Evolutionary conservation across 1,139 yeast species (phyloP), one percentile per base, ranked within the genome.

Genomic region (Yamadazyma membranifaciens): DNA sequence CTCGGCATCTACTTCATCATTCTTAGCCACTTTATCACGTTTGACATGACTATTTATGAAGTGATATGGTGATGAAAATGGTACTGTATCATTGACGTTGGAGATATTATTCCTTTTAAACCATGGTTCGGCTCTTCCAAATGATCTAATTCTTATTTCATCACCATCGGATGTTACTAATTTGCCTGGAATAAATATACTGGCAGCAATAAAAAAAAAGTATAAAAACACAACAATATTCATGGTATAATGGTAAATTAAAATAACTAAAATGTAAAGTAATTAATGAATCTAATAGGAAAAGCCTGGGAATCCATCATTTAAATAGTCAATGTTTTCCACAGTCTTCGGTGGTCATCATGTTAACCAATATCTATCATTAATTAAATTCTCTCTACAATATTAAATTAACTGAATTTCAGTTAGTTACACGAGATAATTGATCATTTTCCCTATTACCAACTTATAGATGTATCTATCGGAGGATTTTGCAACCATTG

Each of bases 151-250:
- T 3, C 26, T 31, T 26, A 40, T 25, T 20, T 39, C 33, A 15
- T 31, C 45, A 1, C 31, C 29, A 3, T 16, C 15, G 3, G 13
- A 16, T 5, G 9, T 16, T 7, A 29, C 20, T 15, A 40, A 31
- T 25, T 35, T 40, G 4, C 25, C n/a, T 10, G 45, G 45, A 24
- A 33, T 40, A 31, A 43, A 43, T n/a, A 43, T 26, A 14, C 43
- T 37, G 20, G 33, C 20, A 14, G 30, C 24, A 13, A 14, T 11
- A 6, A 33, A 24, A 10, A 33, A 9, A 6, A 33, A 25, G n/a
- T 15, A 14, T 3, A 32, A 22, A 24, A 32, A 9, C 4, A 24
- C 9, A 4, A 32, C 6, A 12, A 32, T 20, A 20, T 20, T 32
- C 34, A 32, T 32, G 24, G 24, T 20, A 20, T 20, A 7, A 7